phyloP scores from a whole-genome alignment of 106 monocot species.

The Agapanthus africanus region DNA sequence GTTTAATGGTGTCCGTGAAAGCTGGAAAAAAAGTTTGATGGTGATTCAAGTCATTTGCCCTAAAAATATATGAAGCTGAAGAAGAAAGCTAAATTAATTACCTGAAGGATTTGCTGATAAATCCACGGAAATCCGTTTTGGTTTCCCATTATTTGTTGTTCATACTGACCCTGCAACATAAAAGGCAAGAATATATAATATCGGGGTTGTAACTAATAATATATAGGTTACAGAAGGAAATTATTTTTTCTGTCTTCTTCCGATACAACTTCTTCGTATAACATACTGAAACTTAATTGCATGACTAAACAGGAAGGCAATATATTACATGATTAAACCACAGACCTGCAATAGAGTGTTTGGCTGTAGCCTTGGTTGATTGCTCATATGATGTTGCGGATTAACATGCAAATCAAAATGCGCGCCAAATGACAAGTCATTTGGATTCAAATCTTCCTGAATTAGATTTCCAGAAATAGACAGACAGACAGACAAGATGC shows the following conservation, averaged over 20 bases:
- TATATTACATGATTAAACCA: not conserved
- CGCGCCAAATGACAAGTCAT: constrained; percentile 41
- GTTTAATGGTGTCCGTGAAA: too few species aligned
- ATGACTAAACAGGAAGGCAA: not conserved
- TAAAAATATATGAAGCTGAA: not conserved
- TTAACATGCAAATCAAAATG: constrained; percentile 45
- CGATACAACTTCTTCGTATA: too few species aligned
- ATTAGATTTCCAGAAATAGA: not conserved
- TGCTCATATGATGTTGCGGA: constrained; percentile 34
- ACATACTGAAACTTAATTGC: too few species aligned
- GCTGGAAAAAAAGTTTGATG: too few species aligned
- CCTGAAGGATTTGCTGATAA: constrained; percentile 50
- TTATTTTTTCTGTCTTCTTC: too few species aligned
- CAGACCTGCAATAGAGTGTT: constrained; percentile 46
- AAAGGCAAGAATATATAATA: not conserved
- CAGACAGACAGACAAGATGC: not conserved
- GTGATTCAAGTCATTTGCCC: not conserved
- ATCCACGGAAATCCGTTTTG: constrained; percentile 35
- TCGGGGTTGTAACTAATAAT: not conserved
- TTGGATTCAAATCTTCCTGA: constrained; percentile 42
- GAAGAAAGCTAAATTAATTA: not conserved
- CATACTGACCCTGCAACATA: constrained; percentile 36
- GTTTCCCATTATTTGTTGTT: constrained; percentile 34
- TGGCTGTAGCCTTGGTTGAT: constrained; percentile 33
- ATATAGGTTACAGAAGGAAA: too few species aligned